phyloP scores from a whole-genome alignment of 805 yeast genomes.

The Nakazawaea wickerhamii region DNA sequence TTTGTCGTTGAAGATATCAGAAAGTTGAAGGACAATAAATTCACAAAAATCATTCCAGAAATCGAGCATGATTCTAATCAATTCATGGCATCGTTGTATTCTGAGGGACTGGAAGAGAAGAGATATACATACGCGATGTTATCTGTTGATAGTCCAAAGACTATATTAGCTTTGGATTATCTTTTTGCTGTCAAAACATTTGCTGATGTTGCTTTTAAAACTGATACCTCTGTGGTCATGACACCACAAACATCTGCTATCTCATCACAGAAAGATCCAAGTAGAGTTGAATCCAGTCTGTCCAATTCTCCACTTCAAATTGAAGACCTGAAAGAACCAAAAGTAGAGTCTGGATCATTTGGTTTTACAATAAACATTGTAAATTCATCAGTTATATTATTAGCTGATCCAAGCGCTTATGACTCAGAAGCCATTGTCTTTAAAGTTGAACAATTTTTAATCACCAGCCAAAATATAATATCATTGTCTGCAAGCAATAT shows the following conservation, averaged over 20 bases:
- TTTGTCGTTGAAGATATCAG: constrained; percentile 78
- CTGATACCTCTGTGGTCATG: constrained; percentile 9
- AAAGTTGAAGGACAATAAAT: constrained; percentile 54
- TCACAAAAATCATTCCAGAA: constrained; percentile 76
- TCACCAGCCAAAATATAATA: constrained; percentile 62
- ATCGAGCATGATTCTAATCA: constrained; percentile 60
- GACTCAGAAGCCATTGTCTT: constrained; percentile 87
- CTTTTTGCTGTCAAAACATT: constrained; percentile 69
- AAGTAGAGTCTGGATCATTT: constrained; percentile 19
- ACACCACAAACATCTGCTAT: neutral
- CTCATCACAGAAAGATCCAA: neutral
- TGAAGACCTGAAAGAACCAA: constrained; percentile 12
- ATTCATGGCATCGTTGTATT: constrained; percentile 49
- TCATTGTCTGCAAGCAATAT: constrained; percentile 69
- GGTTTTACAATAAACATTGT: constrained; percentile 64
- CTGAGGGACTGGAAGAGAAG: constrained; percentile 33
- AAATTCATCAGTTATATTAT: constrained; percentile 68
- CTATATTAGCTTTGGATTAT: constrained; percentile 82
- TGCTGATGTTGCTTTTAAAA: constrained; percentile 42
- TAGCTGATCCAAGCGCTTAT: constrained; percentile 69
- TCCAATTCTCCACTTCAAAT: neutral
- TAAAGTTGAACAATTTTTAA: constrained; percentile 71
- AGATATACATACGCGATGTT: constrained; percentile 46
- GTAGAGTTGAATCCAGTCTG: neutral
- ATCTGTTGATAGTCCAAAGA: constrained; percentile 74